Percentiles rank a stretch among this genome's conserved stretches.
Evolutionary conservation across 345 rosid species (phyloP).

Genomic region (Geranium brycei): DNA sequence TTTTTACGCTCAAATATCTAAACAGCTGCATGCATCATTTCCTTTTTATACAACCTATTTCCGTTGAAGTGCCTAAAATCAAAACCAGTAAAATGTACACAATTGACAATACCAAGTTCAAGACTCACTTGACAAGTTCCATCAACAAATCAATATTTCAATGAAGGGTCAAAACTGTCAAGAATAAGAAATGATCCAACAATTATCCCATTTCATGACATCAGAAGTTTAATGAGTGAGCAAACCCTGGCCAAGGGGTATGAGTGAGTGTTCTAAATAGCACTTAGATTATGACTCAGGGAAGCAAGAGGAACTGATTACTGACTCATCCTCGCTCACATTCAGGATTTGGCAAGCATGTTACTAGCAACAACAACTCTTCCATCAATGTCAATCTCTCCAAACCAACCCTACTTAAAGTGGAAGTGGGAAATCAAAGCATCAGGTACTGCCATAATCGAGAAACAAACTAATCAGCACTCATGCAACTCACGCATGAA

Average conservation of each 20-base stretch:
- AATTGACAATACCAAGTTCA: not conserved
- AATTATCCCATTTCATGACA: no score
- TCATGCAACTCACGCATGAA: no score
- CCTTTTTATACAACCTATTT: not conserved
- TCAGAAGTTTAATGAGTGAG: not conserved
- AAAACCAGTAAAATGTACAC: not conserved
- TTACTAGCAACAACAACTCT: not conserved
- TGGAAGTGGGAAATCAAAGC: no score
- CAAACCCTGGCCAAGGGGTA: not conserved
- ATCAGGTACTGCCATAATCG: no score
- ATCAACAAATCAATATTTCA: not conserved
- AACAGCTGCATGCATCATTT: not conserved
- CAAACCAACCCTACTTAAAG: no score
- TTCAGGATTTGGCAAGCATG: not conserved
- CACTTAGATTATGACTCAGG: not conserved
- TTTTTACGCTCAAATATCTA: not conserved
- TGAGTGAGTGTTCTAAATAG: no score
- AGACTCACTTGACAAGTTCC: not conserved
- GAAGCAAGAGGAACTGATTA: no score
- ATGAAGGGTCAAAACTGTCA: no score
- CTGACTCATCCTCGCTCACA: not conserved
- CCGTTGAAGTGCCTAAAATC: not conserved
- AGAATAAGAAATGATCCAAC: no score
- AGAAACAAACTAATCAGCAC: no score
- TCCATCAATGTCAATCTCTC: no score